Conservation (phyloP, 306 rosid genomes). For the Parietaria judaica region DNA sequence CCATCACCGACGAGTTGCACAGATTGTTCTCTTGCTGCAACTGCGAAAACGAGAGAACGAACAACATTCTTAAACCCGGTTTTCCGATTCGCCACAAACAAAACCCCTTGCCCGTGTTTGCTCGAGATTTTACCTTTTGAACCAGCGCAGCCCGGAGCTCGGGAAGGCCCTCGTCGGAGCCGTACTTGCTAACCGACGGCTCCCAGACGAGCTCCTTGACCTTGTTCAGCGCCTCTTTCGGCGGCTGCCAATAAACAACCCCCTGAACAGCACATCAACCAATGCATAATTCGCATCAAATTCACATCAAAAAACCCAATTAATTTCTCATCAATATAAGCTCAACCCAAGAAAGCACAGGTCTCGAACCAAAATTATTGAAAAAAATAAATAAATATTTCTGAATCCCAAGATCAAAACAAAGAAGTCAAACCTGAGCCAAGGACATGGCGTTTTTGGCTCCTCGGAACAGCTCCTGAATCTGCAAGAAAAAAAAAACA, state of each 20-base stretch:
- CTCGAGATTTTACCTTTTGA: conserved; percentile 42
- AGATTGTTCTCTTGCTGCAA: conserved; percentile 64
- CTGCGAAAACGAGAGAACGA: conserved; percentile 37
- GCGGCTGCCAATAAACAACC: conserved; percentile 96
- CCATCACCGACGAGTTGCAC: conserved; percentile 88
- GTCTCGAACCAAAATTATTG: conserved; percentile 3
- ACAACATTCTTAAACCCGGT: no score
- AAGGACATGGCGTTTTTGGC: conserved; percentile 37
- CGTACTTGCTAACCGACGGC: conserved; percentile 80
- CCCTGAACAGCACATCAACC: conserved; percentile 43
- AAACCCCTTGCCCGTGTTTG: no score
- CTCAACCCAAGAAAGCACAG: not conserved
- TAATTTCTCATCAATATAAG: no score
- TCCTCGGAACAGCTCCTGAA: conserved; percentile 41
- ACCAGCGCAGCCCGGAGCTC: conserved; percentile 71
- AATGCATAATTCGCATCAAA: not conserved
- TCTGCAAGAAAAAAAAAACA: conserved; percentile 29
- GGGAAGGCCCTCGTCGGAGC: conserved; percentile 86
- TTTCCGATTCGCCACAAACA: no score
- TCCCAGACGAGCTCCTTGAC: conserved; percentile 74
- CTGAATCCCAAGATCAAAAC: conserved; percentile 13
- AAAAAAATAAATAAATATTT: not conserved
- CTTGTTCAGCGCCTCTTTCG: conserved; percentile 68
- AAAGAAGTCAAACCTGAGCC: conserved; percentile 38
- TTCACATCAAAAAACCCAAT: no score